phyloP scores from a whole-genome alignment of 2,329 filamentous ascomycete species.

The Hymenoscyphus infarciens region DNA sequence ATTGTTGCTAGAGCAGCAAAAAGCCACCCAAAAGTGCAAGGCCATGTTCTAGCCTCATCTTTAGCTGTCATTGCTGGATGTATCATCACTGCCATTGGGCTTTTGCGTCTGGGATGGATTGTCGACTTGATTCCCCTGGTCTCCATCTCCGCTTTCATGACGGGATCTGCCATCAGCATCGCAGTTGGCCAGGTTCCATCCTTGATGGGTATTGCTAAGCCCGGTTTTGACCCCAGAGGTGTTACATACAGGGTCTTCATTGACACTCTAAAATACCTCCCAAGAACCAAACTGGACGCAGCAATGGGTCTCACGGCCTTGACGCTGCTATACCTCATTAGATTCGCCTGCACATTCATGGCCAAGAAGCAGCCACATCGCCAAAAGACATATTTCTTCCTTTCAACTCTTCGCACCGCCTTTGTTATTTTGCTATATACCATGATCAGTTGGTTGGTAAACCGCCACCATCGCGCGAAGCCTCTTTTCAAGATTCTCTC shows the following conservation, averaged over 20 bases:
- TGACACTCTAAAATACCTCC: constrained; percentile 72
- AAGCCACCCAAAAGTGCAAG: constrained; percentile 53
- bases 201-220: constrained; percentile 73
- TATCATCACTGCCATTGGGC: constrained; percentile 74
- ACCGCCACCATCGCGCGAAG: constrained; percentile 60
- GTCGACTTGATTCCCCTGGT: constrained; percentile 90
- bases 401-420: constrained; percentile 83
- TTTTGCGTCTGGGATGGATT: constrained; percentile 80
- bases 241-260: constrained; percentile 81
- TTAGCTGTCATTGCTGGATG: constrained; percentile 74
- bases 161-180: constrained; percentile 89
- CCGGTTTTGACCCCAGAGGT: constrained; percentile 59
- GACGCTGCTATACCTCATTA: constrained; percentile 71
- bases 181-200: constrained; percentile 76
- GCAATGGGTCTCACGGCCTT: constrained; percentile 85
- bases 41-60: constrained; percentile 70
- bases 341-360: constrained; percentile 58
- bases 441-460: constrained; percentile 81
- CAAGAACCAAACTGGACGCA: constrained; percentile 68
- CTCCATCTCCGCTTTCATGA: constrained; percentile 94
- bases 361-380: constrained; percentile 67
- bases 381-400: constrained; percentile 80
- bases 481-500: constrained; percentile 73
- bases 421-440: constrained; percentile 93
- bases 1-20: constrained; percentile 64